Conservation (phyloP, 2,329 filamentous ascomycete genomes). For the Bisporella sp. region DNA sequence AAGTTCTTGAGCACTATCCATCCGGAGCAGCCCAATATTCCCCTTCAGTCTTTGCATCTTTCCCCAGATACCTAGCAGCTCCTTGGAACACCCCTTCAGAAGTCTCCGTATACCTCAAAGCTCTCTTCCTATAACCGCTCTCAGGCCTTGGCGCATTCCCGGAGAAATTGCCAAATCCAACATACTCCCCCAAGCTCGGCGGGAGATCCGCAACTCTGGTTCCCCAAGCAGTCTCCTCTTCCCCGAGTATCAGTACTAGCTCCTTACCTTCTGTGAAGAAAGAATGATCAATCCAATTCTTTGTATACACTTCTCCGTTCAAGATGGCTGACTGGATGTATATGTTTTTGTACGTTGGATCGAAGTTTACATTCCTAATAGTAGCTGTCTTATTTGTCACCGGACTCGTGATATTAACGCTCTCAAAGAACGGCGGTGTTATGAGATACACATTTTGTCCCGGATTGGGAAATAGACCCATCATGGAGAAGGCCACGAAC, state of each 20-base stretch:
- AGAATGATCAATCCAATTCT: slow-evolving; percentile 62
- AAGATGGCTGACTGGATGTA: slow-evolving; percentile 61
- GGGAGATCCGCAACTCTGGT: slow-evolving; percentile 52
- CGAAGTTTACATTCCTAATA: slow-evolving; percentile 55
- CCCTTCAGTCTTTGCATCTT: slow-evolving; percentile 13
- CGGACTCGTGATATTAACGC: slow-evolving; percentile 48
- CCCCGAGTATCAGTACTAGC: slow-evolving; percentile 54
- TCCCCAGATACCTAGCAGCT: background rate
- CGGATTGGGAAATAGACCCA: slow-evolving; percentile 55
- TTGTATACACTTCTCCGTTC: slow-evolving; percentile 51
- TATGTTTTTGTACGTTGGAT: slow-evolving; percentile 47
- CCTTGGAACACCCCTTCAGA: background rate
- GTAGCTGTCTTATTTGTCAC: slow-evolving; percentile 53
- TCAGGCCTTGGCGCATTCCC: background rate
- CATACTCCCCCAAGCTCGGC: slow-evolving; percentile 41
- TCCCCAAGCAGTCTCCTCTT: slow-evolving; percentile 57
- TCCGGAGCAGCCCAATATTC: slow-evolving; percentile 13
- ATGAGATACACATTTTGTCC: slow-evolving; percentile 67
- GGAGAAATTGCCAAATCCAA: slow-evolving; percentile 16
- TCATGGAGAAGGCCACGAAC: slow-evolving; percentile 24
- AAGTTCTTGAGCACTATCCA: too few relatives aligned
- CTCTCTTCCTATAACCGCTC: slow-evolving; percentile 9
- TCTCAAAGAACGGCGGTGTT: slow-evolving; percentile 58
- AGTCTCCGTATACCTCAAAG: slow-evolving; percentile 9
- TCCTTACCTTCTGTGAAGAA: slow-evolving; percentile 61